Evolutionary conservation across 805 yeast species (phyloP), one percentile per base, ranked within the genome.

Genomic region (Danielozyma ontarioensis): DNA sequence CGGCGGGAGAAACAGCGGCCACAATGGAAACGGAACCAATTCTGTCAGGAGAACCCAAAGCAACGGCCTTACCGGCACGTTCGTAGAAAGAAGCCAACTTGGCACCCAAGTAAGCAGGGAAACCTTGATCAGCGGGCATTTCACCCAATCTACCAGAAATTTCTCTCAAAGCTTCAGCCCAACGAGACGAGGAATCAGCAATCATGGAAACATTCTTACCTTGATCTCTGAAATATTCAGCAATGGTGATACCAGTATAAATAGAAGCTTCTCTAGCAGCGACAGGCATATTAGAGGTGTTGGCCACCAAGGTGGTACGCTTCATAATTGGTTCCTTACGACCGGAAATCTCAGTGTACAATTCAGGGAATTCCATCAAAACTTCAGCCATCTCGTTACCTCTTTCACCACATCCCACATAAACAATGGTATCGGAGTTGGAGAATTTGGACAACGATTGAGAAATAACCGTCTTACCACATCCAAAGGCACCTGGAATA

Each of bases 51-150:
- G 95, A 86, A 56, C 99, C 99, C 40, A 93, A 74, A 3, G 96
- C 90, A 52, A 81, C 73, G 28, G 96, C 95, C 62, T 83, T 87
- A 70, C 99, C 99, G 29, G 99, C 99, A 73, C 99, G 87, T 72
- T 93, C 99, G 68, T 93, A 93, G 78, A 93, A 93, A 36, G 97
- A 90, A 37, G 99, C 97, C 54, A 93, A 77, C 62, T 93, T 93
- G 33, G 99, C 96, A 72, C 98, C 98, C 62, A 93, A 75, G 63
- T 93, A 93, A 33, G 99, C 99, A 41, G 99, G 99, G 93, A 89
- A 93, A 74, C 99, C 99, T 74, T 94, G 98, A 70, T 93, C 99
- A 42, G 99, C 99, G 60, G 99, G 99, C 99, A 93, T 93, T 75
- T 93, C 99, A 70, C 98, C 99, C 63, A 93, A 75, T 78, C 99